Evolutionary conservation across 805 yeast genomes (phyloP).

Genomic region (Isabelozyma gotoi): DNA sequence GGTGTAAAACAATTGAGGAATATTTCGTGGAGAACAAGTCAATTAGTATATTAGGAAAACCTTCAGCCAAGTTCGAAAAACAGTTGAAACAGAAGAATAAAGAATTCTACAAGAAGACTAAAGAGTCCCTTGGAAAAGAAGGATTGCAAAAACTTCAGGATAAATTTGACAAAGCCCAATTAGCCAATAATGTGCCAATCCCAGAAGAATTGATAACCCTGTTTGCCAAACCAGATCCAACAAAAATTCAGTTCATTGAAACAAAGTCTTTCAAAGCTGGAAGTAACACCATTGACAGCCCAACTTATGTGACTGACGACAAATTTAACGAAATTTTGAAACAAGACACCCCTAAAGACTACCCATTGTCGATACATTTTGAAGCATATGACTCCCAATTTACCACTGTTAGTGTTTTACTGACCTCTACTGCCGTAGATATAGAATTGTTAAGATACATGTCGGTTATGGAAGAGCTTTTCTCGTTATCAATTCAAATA

Average conservation of each 20-base stretch:
- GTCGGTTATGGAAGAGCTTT: constrained; percentile 61
- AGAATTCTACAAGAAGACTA: constrained; percentile 49
- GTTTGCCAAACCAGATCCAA: constrained; percentile 74
- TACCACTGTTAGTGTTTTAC: constrained; percentile 60
- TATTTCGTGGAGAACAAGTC: constrained; percentile 62
- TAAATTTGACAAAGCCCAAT: constrained; percentile 60
- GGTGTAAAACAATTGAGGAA: constrained; percentile 57
- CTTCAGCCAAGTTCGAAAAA: constrained; percentile 63
- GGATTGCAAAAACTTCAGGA: constrained; percentile 57
- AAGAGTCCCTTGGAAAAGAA: constrained; percentile 50
- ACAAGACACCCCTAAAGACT: constrained; percentile 39
- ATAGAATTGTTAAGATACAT: constrained; percentile 60
- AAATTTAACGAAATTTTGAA: constrained; percentile 12
- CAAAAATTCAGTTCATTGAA: constrained; percentile 67
- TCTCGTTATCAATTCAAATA: constrained; percentile 66
- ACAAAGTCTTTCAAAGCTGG: constrained; percentile 68
- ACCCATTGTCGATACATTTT: constrained; percentile 72
- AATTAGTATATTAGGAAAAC: constrained; percentile 68
- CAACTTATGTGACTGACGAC: constrained; percentile 27
- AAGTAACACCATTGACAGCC: constrained; percentile 31
- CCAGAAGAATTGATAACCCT: constrained; percentile 63
- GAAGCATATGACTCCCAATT: constrained; percentile 82
- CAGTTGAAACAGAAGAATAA: constrained; percentile 51
- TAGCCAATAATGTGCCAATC: constrained; percentile 69
- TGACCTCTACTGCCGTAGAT: constrained; percentile 56